Base-by-base conservation (phyloP, 352 stramenopile genomes). In the Pythium myriotylum region DNA sequence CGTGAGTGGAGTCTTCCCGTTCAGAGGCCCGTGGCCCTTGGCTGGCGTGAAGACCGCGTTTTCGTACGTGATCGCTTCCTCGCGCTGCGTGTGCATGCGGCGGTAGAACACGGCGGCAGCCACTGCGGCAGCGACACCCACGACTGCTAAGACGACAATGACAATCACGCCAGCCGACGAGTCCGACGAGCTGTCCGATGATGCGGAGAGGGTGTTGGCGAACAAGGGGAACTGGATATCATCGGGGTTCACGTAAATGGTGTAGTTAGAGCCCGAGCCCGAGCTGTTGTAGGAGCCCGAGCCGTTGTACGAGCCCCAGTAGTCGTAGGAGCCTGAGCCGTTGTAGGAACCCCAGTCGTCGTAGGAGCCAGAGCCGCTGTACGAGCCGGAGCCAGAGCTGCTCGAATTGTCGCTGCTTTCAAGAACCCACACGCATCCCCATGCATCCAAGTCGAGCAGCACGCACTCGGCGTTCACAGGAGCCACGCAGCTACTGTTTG, bases 371-470 rank as follows among this genome's bases (percentile, higher is more conserved):
- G 51, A 58, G 3, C 51, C 51, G 16, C 32, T 46, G 3, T 17
- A 24, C n/a, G n/a, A n/a, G n/a, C n/a, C n/a, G n/a, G n/a, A n/a
- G n/a, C n/a, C n/a, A n/a, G n/a, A n/a, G n/a, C 39, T 49, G 51
- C 40, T 49, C 22, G 51, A 39, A 16, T 32, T 43, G 33, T 13
- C 50, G 22, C 23, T 45, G 26, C 24, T 29, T 43, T 24, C 43
- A 41, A 54, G 67, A 3, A 26, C 48, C 43, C 53, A 86, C 29
- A 86, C 76, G 45, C 83, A 92, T 6, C 83, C 83, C 81, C 77
- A 90, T 4, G 73, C 81, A 32, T 77, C 81, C 19, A 76, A 88
- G 41, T 80, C 72, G 42, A 89, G 79, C 59, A 74, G 79, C 14
- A 53, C n/a, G 43, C 78, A 91, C 33, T 64, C 52, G 3, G 78